Evolutionary conservation across 345 rosid species (phyloP).

Genomic region (Ceriops tagal): DNA sequence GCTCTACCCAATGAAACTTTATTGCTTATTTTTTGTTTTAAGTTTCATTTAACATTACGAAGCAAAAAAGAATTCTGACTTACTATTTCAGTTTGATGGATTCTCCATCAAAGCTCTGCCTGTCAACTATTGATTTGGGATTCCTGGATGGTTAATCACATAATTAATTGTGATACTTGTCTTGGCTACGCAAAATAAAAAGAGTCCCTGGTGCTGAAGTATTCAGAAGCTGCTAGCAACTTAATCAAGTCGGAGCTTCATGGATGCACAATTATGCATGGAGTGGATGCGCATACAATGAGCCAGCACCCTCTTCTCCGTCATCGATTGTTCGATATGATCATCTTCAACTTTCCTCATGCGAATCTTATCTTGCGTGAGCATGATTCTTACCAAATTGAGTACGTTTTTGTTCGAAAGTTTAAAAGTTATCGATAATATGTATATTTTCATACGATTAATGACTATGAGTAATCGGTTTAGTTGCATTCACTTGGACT

Average conservation of each 20-base stretch:
- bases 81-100: too few species aligned
- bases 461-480: too few species aligned
- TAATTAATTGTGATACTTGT: background rate
- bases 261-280: conserved; percentile 29
- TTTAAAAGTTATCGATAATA: too few species aligned
- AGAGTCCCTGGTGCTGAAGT: background rate
- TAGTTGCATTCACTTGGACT: too few species aligned
- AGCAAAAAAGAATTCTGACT: too few species aligned
- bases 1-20: too few species aligned
- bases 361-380: conserved; percentile 9
- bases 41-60: too few species aligned
- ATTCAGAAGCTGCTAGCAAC: conserved; percentile 14
- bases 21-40: too few species aligned
- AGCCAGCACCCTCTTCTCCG: conserved; percentile 11
- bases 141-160: too few species aligned
- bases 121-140: too few species aligned
- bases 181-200: background rate
- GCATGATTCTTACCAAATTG: background rate
- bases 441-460: too few species aligned
- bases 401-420: conserved; percentile 3
- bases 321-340: conserved; percentile 18
- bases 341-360: conserved; percentile 37
- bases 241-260: conserved; percentile 15
- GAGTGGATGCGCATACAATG: conserved; percentile 28
- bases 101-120: too few species aligned